Conservation (phyloP, 176 grass and related monocot genomes). For the Carex cristatella region DNA sequence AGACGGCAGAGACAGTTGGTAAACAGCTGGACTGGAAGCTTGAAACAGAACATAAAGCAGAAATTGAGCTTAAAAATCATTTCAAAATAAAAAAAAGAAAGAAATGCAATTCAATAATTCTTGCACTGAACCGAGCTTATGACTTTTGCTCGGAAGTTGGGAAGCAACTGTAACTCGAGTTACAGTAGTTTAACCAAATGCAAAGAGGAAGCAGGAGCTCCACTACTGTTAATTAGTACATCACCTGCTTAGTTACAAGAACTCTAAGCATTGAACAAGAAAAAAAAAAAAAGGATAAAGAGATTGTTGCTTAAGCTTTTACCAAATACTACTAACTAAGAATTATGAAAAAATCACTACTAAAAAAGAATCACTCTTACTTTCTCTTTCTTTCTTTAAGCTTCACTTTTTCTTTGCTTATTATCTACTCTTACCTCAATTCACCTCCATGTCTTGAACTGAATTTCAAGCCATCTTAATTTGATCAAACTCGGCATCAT, state of each 20-base stretch:
- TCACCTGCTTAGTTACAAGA: constrained; percentile 17
- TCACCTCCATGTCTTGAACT: not conserved
- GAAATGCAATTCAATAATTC: not conserved
- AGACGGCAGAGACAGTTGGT: constrained; percentile 21
- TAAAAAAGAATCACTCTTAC: constrained; percentile 20
- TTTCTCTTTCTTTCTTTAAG: constrained; percentile 23
- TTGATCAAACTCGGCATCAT: constrained; percentile 51
- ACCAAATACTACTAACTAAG: constrained; percentile 16
- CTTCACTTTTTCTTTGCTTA: constrained; percentile 19
- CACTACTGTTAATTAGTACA: constrained; percentile 20
- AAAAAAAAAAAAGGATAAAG: not conserved
- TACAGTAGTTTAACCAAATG: constrained; percentile 1
- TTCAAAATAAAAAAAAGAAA: not conserved
- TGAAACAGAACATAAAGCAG: not conserved
- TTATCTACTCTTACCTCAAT: constrained; percentile 12
- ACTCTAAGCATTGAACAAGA: constrained; percentile 7
- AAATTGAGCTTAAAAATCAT: not conserved
- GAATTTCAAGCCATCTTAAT: constrained; percentile 23
- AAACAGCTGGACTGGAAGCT: not conserved
- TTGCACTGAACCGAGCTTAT: constrained; percentile 13
- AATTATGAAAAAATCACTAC: not conserved
- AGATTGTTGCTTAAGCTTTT: constrained; percentile 1
- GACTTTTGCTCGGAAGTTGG: not conserved
- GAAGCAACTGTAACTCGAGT: constrained; percentile 9
- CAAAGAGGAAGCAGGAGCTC: constrained; percentile 29